Evolutionary conservation across 208 protist species (phyloP).

Genomic region (Trypanosoma mega): DNA sequence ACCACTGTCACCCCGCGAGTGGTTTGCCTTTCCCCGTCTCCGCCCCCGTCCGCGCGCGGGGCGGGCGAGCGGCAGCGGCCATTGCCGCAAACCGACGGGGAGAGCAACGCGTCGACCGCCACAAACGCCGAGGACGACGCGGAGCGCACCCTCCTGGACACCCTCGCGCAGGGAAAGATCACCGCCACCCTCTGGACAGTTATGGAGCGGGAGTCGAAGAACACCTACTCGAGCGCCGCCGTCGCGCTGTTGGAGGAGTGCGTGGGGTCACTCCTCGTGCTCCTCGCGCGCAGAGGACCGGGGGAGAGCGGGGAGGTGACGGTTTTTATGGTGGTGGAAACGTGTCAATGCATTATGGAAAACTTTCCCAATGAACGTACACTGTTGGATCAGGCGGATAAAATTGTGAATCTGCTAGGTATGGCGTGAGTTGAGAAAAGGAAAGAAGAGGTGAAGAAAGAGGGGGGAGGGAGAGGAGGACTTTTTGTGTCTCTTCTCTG

Average conservation of each 20-base stretch:
- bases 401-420: constrained; percentile 2
- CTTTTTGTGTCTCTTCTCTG: too few relatives aligned
- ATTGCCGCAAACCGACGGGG: too few relatives aligned
- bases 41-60: too few relatives aligned
- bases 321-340: constrained; percentile 1
- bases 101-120: too few relatives aligned
- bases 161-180: constrained; percentile 3
- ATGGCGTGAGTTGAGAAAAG: background rate
- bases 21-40: too few relatives aligned
- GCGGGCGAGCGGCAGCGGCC: too few relatives aligned
- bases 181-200: constrained; percentile 1
- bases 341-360: constrained; percentile 15
- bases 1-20: too few relatives aligned
- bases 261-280: constrained; percentile 34
- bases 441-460: too few relatives aligned
- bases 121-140: too few relatives aligned
- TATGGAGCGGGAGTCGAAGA: background rate
- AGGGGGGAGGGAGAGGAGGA: too few relatives aligned
- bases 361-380: constrained; percentile 11
- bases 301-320: background rate
- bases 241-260: constrained; percentile 39
- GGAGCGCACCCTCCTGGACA: background rate
- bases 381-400: background rate
- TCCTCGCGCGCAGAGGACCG: constrained; percentile 25
- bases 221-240: constrained; percentile 32